phyloP scores from a whole-genome alignment of 176 grass and related monocot genomes.

The Alloteropsis semialata region DNA sequence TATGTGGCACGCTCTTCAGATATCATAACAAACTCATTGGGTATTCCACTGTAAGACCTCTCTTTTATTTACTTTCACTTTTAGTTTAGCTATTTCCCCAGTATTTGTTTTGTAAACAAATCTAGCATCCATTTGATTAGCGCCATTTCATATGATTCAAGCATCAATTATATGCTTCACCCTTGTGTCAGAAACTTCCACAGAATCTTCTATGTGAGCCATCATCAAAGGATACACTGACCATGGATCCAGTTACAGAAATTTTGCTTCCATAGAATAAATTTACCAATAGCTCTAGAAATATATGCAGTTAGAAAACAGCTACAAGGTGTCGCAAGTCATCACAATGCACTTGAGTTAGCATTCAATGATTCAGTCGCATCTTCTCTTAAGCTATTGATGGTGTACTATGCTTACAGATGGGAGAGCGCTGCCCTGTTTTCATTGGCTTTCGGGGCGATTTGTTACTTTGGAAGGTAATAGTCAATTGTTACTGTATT shows the following conservation, averaged over 20 bases:
- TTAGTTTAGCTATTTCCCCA: not conserved
- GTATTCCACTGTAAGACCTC: constrained; percentile 76
- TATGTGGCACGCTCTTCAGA: constrained; percentile 96
- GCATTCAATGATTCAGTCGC: not conserved
- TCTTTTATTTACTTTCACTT: constrained; percentile 21
- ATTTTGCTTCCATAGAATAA: not conserved
- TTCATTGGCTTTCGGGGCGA: constrained; percentile 84
- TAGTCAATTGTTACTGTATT: constrained; percentile 2
- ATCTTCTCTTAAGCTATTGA: not conserved
- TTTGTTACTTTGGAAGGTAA: constrained; percentile 95
- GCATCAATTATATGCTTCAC: not conserved
- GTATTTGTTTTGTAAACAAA: not conserved
- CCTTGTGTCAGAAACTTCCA: not conserved
- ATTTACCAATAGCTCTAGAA: not conserved
- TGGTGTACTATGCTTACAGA: constrained; percentile 45
- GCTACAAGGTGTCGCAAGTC: not conserved
- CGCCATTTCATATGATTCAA: not conserved
- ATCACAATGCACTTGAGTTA: constrained; percentile 1
- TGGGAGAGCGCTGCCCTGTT: constrained; percentile 85
- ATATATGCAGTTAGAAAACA: not conserved
- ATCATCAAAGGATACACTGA: not conserved
- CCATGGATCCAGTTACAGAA: not conserved
- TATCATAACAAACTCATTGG: constrained; percentile 75
- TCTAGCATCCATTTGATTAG: not conserved
- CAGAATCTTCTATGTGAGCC: not conserved